Evolutionary conservation across 495 filamentous ascomycete genomes (phyloP), one percentile per base, ranked within the genome.

Genomic region (Choiromyces venosus): DNA sequence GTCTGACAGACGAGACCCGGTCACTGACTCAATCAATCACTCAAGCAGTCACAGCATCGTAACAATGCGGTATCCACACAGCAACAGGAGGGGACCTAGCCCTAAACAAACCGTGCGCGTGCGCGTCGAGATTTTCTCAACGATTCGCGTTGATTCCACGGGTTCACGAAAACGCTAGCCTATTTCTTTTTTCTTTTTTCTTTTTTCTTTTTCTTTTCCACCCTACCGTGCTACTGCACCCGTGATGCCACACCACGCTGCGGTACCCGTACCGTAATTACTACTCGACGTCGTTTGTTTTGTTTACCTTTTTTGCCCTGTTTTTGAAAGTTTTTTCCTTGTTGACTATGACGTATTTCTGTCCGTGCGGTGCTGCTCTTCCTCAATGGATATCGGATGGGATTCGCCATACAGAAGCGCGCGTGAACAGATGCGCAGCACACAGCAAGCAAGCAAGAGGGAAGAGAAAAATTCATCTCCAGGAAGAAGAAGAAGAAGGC

Each of bases 41-140:
- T 46, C 52, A 14, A 56, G 12, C 52, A 29, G 14, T 29, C n/a
- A 61, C 0, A 12, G 52, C n/a, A 29, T 10, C 52, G 25, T 25
- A 61, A 16, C 52, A 12, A n/a, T 16, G 25, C 25, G 52, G 52
- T 61, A 61, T 61, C 52, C 52, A 61, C 52, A 52, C 52, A 33
- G 52, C 52, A 61, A 61, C 52, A 61, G 10, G n/a, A n/a, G n/a
- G n/a, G n/a, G 4, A 61, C n/a, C 9, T 10, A 61, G 52, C 52
- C 52, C 52, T 61, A 61, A 61, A 61, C 52, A 61, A 61, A 29
- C 25, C 52, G 52, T 61, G 52, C 52, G 52, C 52, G 52, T 61
- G 52, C 52, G 52, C 52, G 52, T 33, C 8, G 25, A 16, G 25
- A 61, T 61, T 29, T 61, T 5, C 52, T 4, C 52, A 29, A 25